These are phyloP conservation scores for Aspergillus tanneri DNA, from an alignment of 2,329 filamentous ascomycete species.

Conservation along the genomic window DNA sequence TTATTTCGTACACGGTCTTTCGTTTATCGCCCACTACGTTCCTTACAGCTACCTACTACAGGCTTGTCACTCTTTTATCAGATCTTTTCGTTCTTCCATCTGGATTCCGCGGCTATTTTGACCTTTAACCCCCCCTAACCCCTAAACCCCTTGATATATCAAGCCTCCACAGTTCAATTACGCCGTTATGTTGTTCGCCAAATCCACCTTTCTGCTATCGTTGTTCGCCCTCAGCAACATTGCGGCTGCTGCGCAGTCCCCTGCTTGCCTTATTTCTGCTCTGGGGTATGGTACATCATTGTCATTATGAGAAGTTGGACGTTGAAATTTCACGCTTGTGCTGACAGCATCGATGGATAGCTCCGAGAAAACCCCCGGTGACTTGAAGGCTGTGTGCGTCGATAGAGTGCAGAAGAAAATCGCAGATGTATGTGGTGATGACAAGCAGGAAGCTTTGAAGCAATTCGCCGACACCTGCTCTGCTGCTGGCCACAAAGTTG, in stretches of 20 bases:
- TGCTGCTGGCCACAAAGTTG: slow-evolving; percentile 40
- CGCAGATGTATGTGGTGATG: slow-evolving; percentile 34
- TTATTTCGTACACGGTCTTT: background rate
- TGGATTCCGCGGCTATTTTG: slow-evolving; percentile 5
- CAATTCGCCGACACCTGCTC: slow-evolving; percentile 42
- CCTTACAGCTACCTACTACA: slow-evolving; percentile 5
- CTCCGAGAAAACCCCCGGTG: slow-evolving; percentile 36
- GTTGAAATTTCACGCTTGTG: slow-evolving; percentile 3
- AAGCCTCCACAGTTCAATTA: slow-evolving; percentile 4
- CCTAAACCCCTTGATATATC: slow-evolving; percentile 5
- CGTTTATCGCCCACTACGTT: background rate
- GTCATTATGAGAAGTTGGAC: background rate
- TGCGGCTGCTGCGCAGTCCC: slow-evolving; percentile 45
- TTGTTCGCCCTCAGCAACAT: slow-evolving; percentile 47
- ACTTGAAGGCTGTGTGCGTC: slow-evolving; percentile 43
- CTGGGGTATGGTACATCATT: slow-evolving; percentile 45
- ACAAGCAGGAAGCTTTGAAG: slow-evolving; percentile 36
- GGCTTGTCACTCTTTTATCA: slow-evolving; percentile 6
- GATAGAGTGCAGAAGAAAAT: slow-evolving; percentile 40
- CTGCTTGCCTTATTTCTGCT: slow-evolving; percentile 52
- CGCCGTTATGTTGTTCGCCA: slow-evolving; percentile 47
- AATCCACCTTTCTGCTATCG: slow-evolving; percentile 44
- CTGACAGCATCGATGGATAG: slow-evolving; percentile 29
- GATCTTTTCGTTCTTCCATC: slow-evolving; percentile 23
- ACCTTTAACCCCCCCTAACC: background rate